Percentiles rank a stretch among this genome's conserved stretches.
Conservation (phyloP, 257 asterid species). For the Salvia miltiorrhiza region DNA sequence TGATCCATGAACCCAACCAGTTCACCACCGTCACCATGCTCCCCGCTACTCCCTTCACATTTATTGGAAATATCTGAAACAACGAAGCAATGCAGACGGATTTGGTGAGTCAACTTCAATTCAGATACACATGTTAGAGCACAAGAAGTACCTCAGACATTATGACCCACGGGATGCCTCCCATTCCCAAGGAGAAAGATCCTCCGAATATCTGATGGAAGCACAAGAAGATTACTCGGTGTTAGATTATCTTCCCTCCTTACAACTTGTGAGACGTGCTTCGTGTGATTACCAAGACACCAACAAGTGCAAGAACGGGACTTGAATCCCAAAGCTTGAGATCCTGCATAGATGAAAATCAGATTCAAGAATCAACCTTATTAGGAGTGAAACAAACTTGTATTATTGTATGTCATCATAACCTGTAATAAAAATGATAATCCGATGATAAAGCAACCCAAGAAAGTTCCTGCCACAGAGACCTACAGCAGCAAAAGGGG, state of each 20-base stretch:
- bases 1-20: constrained; percentile 86
- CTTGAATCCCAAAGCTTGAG: constrained; percentile 58
- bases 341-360: constrained; percentile 42
- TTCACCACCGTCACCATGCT: constrained; percentile 79
- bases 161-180: constrained; percentile 93
- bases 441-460: constrained; percentile 70
- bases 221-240: background rate
- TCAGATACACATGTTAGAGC: background rate
- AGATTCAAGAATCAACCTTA: background rate
- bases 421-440: constrained; percentile 51
- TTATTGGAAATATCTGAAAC: constrained; percentile 80
- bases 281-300: constrained; percentile 61
- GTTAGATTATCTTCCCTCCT: too few species aligned
- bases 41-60: constrained; percentile 83
- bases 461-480: constrained; percentile 70
- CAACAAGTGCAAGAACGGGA: constrained; percentile 64
- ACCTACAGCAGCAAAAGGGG: constrained; percentile 39
- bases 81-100: background rate
- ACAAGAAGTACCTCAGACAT: constrained; percentile 72
- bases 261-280: too few species aligned
- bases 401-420: background rate
- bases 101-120: background rate
- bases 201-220: constrained; percentile 60
- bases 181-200: constrained; percentile 82
- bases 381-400: background rate